phyloP scores from a whole-genome alignment of 2,329 filamentous ascomycete species.

The Penicillium nordicum region DNA sequence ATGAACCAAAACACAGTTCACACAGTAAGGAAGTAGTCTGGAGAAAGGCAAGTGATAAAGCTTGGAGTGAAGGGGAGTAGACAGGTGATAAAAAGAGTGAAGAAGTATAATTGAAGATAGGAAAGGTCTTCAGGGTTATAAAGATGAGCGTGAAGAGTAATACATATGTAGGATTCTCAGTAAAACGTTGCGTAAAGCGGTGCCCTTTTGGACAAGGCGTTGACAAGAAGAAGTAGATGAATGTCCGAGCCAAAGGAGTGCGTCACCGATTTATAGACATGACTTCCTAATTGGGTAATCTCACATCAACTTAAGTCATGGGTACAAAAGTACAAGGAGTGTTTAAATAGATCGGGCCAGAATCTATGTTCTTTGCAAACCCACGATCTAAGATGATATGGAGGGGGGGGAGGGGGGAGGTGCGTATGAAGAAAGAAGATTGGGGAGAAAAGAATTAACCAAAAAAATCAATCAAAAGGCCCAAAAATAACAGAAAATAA shows the following conservation, averaged over 20 bases:
- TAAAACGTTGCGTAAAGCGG: neutral
- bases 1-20: neutral
- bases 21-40: neutral
- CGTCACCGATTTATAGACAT: constrained; percentile 21
- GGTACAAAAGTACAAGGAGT: neutral
- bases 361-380: neutral
- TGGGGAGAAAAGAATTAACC: neutral
- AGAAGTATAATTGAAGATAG: neutral
- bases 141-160: neutral
- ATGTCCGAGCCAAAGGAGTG: constrained; percentile 10
- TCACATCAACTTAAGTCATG: constrained; percentile 5
- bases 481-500: neutral
- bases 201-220: constrained; percentile 2
- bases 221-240: constrained; percentile 9
- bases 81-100: constrained; percentile 7
- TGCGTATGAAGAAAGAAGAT: neutral
- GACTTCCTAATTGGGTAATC: constrained; percentile 12
- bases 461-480: neutral
- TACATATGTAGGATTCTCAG: neutral
- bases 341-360: constrained; percentile 3
- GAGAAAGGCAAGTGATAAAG: neutral
- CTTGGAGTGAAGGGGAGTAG: neutral
- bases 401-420: neutral
- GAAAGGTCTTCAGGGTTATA: neutral
- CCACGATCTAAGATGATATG: neutral